Base-by-base conservation (phyloP, 148 eudicot genomes). In the Rheum nobile region DNA sequence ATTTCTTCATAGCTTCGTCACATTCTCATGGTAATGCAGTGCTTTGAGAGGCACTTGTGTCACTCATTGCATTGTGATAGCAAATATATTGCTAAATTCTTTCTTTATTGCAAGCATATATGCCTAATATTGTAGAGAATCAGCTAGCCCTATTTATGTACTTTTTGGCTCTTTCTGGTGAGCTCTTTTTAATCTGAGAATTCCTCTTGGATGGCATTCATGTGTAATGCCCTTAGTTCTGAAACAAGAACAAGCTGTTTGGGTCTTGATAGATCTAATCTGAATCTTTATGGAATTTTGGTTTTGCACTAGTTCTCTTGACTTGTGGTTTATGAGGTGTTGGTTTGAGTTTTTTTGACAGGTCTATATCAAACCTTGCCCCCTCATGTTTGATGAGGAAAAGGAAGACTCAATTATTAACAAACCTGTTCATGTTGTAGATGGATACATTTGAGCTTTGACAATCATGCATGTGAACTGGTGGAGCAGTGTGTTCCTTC, bases 391-490 rank as follows among this genome's bases (percentile, higher is more conserved):
- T 65, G 21, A 32, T 32, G 38, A 65, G 38, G 39, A 14, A 4
- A 6, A 31, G n/a, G 41, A 65, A 16, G 21, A 32, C 19, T 17
- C 70, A 6, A 65, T 65, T 65, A 65, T 65, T 65, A 31, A 16
- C 70, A 16, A 9, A 12, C 31, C 2, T 55, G 31, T 55, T 24
- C 10, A 10, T 65, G 38, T 14, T 65, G 41, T 32, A 65, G 34
- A 16, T 16, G 21, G 70, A 32, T 65, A 65, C 39, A 65, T 61
- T 5, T 24, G 67, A 29, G 37, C 67, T 61, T 61, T 65, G 69
- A 65, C 70, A 34, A 31, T 65, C 70, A 65, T 65, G 70, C 70
- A 65, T 65, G 39, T 65, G 70, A 65, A 16, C 2, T 34, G 70
- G 39, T 65, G 38, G 70, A 65, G 70, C 70, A 65, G 2, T 32